Base-by-base conservation (phyloP, 1,284 basidiomycete genomes). In the Mrakiaceae sp. region DNA sequence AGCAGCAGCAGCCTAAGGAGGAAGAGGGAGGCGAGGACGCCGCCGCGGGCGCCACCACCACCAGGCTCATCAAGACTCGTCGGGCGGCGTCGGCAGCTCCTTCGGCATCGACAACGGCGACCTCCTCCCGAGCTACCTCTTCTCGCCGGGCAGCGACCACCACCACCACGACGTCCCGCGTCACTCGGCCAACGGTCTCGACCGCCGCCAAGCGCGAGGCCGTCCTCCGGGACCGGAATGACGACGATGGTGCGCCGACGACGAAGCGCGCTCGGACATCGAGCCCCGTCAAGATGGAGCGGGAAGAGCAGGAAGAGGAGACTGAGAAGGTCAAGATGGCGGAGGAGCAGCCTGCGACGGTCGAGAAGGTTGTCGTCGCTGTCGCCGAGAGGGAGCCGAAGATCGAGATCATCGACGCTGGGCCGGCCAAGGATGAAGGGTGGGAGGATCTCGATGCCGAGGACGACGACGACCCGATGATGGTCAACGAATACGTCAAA, bases 401-500 rank as follows among this genome's bases (percentile, higher is more conserved):
- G 27, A 71, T 70, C 44, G 70, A 71, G n/a, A 69, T 69, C 10
- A 44, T 68, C 39, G 68, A 68, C 5, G 73, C 71, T 51, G 70
- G 43, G n/a, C 55, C 55, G 60, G 71, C 77, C 4, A 81, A 81
- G 72, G 81, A 81, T 69, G 74, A 76, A 40, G 81, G 80, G 0
- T 82, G 81, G 92, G 87, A 88, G 47, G 93, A 98, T 73, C 81
- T 98, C 16, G 95, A 98, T 71, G 87, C 85, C 3, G 94, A 93
- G 64, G 95, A 98, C 73, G 82, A 78, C n/a, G 91, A 93, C 66
- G 95, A 98, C 74, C 94, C 94, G 12, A 78, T 90, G 67, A 98
- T 98, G 94, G 94, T 96, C 67, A 88, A 86, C 77, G 92, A 98
- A 78, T 98, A 98, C 74, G 94, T 96, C 63, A 80, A 82, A 42